Percentiles rank a stretch among this genome's conserved stretches.
phyloP scores from a whole-genome alignment of 352 stramenopile species.

The Halophytophthora polymorphica region DNA sequence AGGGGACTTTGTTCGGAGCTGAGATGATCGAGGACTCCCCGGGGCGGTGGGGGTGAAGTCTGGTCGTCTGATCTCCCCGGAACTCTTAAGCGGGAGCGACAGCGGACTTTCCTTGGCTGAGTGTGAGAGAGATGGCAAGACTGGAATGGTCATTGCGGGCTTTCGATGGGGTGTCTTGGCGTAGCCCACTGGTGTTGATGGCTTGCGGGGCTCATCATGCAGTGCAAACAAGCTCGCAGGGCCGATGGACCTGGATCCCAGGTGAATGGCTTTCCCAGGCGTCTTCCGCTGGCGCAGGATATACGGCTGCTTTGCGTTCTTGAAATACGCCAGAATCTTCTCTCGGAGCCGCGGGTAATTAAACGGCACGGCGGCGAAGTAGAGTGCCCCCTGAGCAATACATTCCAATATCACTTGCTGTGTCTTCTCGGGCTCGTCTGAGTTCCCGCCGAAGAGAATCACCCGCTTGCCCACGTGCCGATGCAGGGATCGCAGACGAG shows the following conservation, averaged over 20 bases:
- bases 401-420: constrained; percentile 36
- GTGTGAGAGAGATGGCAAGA: constrained; percentile 20
- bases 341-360: constrained; percentile 59
- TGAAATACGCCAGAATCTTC: constrained; percentile 50
- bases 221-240: constrained; percentile 35
- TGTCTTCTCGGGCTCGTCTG: constrained; percentile 27
- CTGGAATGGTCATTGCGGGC: constrained; percentile 17
- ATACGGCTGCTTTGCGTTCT: constrained; percentile 49
- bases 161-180: constrained; percentile 37
- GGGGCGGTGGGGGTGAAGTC: constrained; percentile 30
- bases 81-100: constrained; percentile 11
- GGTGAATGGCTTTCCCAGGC: constrained; percentile 13
- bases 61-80: constrained; percentile 17
- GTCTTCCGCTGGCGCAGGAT: constrained; percentile 53
- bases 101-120: constrained; percentile 9
- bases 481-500: constrained; percentile 40
- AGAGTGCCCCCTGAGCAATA: constrained; percentile 44
- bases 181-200: constrained; percentile 35
- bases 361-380: constrained; percentile 58
- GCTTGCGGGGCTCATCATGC: constrained; percentile 31
- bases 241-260: constrained; percentile 34
- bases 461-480: constrained; percentile 37
- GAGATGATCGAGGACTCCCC: constrained; percentile 36
- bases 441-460: constrained; percentile 57
- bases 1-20: constrained; percentile 45